Evolutionary conservation across 345 rosid species (phyloP).

Genomic region (Alliaria petiolata): DNA sequence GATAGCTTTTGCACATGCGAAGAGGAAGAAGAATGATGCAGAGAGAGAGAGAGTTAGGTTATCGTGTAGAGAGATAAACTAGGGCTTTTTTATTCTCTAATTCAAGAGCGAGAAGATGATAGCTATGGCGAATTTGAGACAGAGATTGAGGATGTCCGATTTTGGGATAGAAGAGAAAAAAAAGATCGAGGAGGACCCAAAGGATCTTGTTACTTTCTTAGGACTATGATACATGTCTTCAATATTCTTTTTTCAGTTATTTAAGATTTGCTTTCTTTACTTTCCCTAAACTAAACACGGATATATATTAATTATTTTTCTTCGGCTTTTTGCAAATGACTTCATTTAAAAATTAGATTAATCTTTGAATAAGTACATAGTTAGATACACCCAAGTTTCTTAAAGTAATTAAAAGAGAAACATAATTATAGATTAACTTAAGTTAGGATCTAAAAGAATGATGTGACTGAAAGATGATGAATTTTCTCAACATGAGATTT

Average conservation of each 20-base stretch:
- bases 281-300: not conserved
- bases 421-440: not conserved
- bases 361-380: not conserved
- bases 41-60: slow-evolving; percentile 5
- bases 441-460: not conserved
- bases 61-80: slow-evolving; percentile 1
- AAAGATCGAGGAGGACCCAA: slow-evolving; percentile 19
- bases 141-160: slow-evolving; percentile 23
- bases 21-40: slow-evolving; percentile 3
- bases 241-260: slow-evolving; percentile 3
- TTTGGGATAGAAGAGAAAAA: not conserved
- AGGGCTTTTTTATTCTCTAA: slow-evolving; percentile 10
- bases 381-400: not conserved
- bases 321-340: not conserved
- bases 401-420: not conserved
- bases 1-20: slow-evolving; percentile 36
- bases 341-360: not conserved
- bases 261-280: not conserved
- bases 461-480: too few relatives aligned
- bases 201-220: slow-evolving; percentile 20
- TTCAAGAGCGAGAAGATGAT: slow-evolving; percentile 15
- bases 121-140: slow-evolving; percentile 27
- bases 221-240: slow-evolving; percentile 25
- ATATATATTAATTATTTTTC: not conserved
- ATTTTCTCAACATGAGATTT: too few relatives aligned